Evolutionary conservation across 805 yeast genomes (phyloP).

Genomic region (Metschnikowia cubensis): DNA sequence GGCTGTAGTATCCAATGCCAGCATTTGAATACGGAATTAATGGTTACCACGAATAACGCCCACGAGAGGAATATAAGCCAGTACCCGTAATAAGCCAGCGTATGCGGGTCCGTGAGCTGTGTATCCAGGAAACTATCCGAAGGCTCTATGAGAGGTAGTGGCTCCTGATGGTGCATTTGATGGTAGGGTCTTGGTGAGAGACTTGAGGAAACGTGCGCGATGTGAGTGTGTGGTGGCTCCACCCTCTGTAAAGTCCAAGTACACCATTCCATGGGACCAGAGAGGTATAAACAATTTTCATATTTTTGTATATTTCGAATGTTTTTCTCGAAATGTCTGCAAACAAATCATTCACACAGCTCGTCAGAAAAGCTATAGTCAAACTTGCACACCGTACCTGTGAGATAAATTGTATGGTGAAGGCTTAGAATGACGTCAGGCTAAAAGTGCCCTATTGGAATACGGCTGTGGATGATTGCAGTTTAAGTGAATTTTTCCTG

Average conservation of each 20-base stretch:
- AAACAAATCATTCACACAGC: not conserved
- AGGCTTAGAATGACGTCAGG: not conserved
- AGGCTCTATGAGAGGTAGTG: constrained; percentile 15
- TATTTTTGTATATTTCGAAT: not conserved
- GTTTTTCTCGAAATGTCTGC: not conserved
- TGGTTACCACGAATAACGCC: constrained; percentile 30
- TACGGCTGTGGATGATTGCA: not conserved
- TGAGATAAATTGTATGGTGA: not conserved
- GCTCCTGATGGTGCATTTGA: constrained; percentile 12
- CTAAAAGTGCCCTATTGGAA: not conserved
- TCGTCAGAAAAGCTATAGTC: not conserved
- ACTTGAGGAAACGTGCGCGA: no score
- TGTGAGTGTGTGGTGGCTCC: not conserved
- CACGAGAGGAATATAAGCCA: constrained; percentile 27
- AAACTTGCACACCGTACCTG: not conserved
- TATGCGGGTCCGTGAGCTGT: not conserved
- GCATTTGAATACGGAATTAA: constrained; percentile 32
- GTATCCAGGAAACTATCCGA: constrained; percentile 8
- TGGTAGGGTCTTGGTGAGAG: not conserved
- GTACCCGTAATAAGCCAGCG: constrained; percentile 25
- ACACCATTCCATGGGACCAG: not conserved
- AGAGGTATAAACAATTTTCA: not conserved
- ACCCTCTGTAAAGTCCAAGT: not conserved
- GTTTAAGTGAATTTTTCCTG: no score
- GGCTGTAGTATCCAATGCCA: constrained; percentile 36